A percentile compares a stretch with the other conserved stretches of the same genome.
phyloP scores from a whole-genome alignment of 352 stramenopile genomes.

The Globisporangium paroecandrum region DNA sequence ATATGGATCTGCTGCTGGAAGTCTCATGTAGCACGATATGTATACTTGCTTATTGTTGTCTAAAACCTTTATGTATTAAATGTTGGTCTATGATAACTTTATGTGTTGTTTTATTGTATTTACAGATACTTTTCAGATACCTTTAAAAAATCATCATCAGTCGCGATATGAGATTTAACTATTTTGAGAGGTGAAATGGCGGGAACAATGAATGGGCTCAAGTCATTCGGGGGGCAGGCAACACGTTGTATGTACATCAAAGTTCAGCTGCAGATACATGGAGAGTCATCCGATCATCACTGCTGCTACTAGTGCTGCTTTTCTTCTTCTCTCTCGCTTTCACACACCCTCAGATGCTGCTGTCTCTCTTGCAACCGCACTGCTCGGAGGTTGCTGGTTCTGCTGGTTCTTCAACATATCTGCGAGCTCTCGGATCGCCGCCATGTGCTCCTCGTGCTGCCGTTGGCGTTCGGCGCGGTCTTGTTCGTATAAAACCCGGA shows the following conservation, averaged over 20 bases:
- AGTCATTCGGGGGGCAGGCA: no score
- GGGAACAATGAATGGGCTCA: no score
- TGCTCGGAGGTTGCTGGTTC: not conserved
- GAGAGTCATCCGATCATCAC: not conserved
- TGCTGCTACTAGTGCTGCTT: not conserved
- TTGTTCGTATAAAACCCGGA: conserved; percentile 30
- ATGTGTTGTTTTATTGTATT: not conserved
- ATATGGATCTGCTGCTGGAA: not conserved
- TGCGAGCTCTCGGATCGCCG: conserved; percentile 38
- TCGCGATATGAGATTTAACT: not conserved
- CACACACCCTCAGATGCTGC: not conserved
- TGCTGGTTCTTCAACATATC: conserved; percentile 20
- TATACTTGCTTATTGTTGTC: not conserved
- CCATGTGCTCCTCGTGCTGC: conserved; percentile 61
- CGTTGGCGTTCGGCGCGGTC: conserved; percentile 45
- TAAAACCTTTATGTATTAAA: not conserved
- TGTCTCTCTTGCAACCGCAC: not conserved
- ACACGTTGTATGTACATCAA: not conserved
- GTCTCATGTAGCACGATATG: not conserved
- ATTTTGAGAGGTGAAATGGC: not conserved
- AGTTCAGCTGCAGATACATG: not conserved
- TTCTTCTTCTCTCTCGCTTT: not conserved
- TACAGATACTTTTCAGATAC: not conserved
- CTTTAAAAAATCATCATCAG: not conserved
- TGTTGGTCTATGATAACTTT: not conserved